Conservation (phyloP, 805 yeast genomes). For the Pichia scutulata region DNA sequence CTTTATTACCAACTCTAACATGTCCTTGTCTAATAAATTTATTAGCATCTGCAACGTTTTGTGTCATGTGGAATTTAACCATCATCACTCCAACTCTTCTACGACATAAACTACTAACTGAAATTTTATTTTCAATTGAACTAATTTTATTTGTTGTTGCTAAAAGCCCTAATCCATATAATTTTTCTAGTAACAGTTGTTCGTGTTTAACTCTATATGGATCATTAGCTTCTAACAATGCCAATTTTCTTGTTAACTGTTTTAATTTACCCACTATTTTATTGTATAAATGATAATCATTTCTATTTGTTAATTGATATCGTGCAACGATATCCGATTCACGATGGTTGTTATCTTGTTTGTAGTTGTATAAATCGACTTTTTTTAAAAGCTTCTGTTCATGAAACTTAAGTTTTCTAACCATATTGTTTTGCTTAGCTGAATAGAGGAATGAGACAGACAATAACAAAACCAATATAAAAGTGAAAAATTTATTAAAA, state of each 20-base stretch:
- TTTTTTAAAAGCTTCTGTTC: conserved; percentile 91
- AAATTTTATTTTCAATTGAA: conserved; percentile 82
- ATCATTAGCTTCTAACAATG: conserved; percentile 80
- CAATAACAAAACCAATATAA: background rate
- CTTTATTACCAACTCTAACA: conserved; percentile 93
- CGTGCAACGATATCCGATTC: conserved; percentile 95
- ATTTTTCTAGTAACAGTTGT: conserved; percentile 76
- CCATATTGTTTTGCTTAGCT: conserved; percentile 39
- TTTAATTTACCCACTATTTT: conserved; percentile 87
- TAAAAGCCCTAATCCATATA: conserved; percentile 81
- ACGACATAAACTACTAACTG: conserved; percentile 89
- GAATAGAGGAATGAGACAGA: too few relatives aligned
- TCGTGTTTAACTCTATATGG: conserved; percentile 86
- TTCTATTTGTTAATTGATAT: conserved; percentile 89
- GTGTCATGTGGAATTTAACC: conserved; percentile 92
- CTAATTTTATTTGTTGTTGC: conserved; percentile 86
- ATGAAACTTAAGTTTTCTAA: conserved; percentile 84
- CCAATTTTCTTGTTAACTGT: conserved; percentile 76
- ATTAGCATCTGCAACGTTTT: conserved; percentile 80
- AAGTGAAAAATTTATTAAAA: background rate
- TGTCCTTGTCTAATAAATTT: conserved; percentile 95
- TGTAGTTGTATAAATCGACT: conserved; percentile 96
- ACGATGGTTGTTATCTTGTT: conserved; percentile 89
- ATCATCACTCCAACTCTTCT: conserved; percentile 90
- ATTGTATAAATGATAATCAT: conserved; percentile 92